Percentiles rank a stretch among this genome's conserved stretches.
These are phyloP conservation scores for Lipomyces oligophaga DNA, from an alignment of 805 yeast genomes.

Conservation along the genomic window DNA sequence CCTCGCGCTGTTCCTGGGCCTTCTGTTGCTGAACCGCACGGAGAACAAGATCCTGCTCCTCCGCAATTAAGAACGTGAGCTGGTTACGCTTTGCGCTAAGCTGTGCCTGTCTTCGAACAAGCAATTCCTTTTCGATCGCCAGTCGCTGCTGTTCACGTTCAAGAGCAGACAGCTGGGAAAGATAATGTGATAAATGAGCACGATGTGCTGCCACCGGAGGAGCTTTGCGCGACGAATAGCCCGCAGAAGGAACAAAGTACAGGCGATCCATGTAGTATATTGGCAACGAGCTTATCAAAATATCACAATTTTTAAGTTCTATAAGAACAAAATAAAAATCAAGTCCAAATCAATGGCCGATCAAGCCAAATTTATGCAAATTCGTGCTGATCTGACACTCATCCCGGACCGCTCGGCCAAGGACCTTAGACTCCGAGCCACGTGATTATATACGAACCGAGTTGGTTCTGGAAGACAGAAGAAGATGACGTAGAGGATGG, in stretches of 20 bases:
- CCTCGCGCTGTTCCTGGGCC: conserved; percentile 18
- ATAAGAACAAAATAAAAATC: too few species aligned
- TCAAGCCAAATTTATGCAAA: too few species aligned
- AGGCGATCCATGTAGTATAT: conserved; percentile 8
- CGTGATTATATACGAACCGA: too few species aligned
- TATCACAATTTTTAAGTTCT: too few species aligned
- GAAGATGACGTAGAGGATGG: too few species aligned
- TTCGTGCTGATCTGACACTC: too few species aligned
- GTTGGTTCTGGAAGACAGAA: too few species aligned
- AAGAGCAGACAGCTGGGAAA: conserved; percentile 30
- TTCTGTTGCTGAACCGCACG: conserved; percentile 27
- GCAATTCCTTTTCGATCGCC: conserved; percentile 23
- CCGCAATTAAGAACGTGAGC: conserved; percentile 29
- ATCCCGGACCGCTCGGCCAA: too few species aligned
- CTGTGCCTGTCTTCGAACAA: conserved; percentile 23
- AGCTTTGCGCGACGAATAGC: background rate
- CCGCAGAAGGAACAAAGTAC: conserved; percentile 8
- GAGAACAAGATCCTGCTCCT: conserved; percentile 32
- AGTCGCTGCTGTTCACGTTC: conserved; percentile 30
- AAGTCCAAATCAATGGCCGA: too few species aligned
- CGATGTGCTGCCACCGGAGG: conserved; percentile 24
- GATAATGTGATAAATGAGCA: conserved; percentile 28
- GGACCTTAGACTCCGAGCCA: too few species aligned
- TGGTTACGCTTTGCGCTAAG: conserved; percentile 30
- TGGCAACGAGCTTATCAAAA: background rate